Evolutionary conservation across 225 moss, liverwort and hornwort genomes (phyloP).

Genomic region (Marchantia polymorpha): DNA sequence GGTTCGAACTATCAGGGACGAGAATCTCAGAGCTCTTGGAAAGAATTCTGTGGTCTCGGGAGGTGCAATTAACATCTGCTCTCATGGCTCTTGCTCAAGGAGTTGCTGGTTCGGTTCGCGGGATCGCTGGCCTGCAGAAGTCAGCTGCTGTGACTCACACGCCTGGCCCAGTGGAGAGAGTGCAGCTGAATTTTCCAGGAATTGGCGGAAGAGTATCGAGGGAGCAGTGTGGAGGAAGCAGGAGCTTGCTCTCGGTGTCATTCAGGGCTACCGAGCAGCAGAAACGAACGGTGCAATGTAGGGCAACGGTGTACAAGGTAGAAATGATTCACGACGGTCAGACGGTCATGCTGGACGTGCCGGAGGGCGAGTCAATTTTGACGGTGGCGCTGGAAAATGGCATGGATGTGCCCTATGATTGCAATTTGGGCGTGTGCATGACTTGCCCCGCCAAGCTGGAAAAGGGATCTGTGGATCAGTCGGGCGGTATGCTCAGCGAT

Average conservation of each 20-base stretch:
- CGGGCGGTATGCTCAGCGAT: slow-evolving; percentile 91
- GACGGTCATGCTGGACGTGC: slow-evolving; percentile 64
- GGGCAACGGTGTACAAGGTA: slow-evolving; percentile 60
- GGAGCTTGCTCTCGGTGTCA: not conserved
- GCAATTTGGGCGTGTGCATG: slow-evolving; percentile 98
- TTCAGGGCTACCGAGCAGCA: slow-evolving; percentile 7
- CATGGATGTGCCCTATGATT: slow-evolving; percentile 72
- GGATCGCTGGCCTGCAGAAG: not conserved
- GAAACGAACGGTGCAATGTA: slow-evolving; percentile 47
- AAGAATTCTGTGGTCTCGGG: no score
- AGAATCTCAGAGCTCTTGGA: no score
- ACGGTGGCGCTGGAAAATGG: slow-evolving; percentile 67
- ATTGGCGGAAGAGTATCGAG: not conserved
- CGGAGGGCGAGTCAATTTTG: slow-evolving; percentile 77
- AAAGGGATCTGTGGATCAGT: slow-evolving; percentile 72
- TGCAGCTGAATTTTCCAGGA: not conserved
- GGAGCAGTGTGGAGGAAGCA: slow-evolving; percentile 3
- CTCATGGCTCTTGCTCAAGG: slow-evolving; percentile 30
- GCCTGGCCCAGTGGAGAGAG: not conserved
- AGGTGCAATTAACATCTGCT: not conserved
- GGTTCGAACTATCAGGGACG: no score
- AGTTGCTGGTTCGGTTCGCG: slow-evolving; percentile 1
- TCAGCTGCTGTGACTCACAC: not conserved
- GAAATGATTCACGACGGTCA: slow-evolving; percentile 67
- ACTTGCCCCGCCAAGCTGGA: slow-evolving; percentile 92